Base-by-base conservation (phyloP, 2,329 filamentous ascomycete genomes). In the Colletotrichum shisoi region DNA sequence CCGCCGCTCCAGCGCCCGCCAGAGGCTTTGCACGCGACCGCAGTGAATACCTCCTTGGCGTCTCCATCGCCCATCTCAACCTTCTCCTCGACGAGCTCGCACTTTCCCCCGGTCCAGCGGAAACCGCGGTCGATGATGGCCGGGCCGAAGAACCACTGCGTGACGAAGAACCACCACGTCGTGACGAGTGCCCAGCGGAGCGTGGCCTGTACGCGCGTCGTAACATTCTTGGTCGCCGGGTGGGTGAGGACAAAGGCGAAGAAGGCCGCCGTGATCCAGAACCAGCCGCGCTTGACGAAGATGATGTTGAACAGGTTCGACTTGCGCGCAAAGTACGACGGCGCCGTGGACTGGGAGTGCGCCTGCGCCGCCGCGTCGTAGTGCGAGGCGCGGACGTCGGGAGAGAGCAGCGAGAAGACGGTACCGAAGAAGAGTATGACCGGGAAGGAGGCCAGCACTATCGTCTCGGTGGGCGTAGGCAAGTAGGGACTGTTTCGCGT, bases 81-180 rank as follows among this genome's bases (percentile, higher is more conserved):
- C 51, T 83, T 81, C 58, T 80, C 79, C 60, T 80, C 75, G 3
- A 87, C 81, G 15, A 87, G 73, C 75, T 92, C 88, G 76, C 95
- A 99, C 73, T 86, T 86, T 1, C 95, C 95, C 3, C 95, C 95
- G 0, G 93, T 97, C 77, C 92, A 86, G n/a, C 88, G 83, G 77
- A 98, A 99, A 3, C 91, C 88, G 63, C 94, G 89, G 77, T 99
- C 95, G 73, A 98, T 94, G 56, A 99, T 82, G 21, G 93, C 85
- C 2, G 95, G 89, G 0, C 95, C 95, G 74, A 99, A 97, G 78
- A 89, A 98, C 95, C 95, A 98, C 81, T 98, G 95, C 70, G 95
- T 99, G 19, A 95, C 89, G 45, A 93, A 80, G 48, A 93, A 83
- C 95, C 95, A 99, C 79, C 89, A 90, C 1, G 79, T 73, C 9